Evolutionary conservation across 352 stramenopile genomes (phyloP), one percentile per base, ranked within the genome.

Genomic region (Pythium aphanidermatum): DNA sequence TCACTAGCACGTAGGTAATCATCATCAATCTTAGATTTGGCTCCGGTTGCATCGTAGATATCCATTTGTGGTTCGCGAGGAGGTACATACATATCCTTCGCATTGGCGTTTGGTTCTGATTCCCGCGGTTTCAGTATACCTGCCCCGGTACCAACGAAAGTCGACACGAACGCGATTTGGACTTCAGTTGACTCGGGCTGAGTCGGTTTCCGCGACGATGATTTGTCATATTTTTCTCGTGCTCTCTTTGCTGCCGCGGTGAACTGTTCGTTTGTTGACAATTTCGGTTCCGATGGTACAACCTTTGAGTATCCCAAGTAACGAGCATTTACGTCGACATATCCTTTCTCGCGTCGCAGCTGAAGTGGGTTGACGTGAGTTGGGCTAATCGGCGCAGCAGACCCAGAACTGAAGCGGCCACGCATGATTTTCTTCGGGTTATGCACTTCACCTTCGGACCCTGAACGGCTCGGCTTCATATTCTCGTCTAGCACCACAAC

Each of bases 401-500:
- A n/a, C n/a, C n/a, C n/a, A n/a, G n/a, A n/a, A n/a, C n/a, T n/a
- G n/a, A n/a, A n/a, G n/a, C n/a, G n/a, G n/a, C n/a, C n/a, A n/a
- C n/a, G n/a, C n/a, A n/a, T n/a, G n/a, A 37, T 12, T 40, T 44
- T 47, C 44, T 55, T 2, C 52, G 46, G 12, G 16, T 13, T 13
- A 45, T 25, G 2, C 49, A 23, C 16, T 29, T 46, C 4, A 31
- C 14, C 38, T 51, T 61, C 6, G 52, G 44, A 21, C 51, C 34
- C 21, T 52, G 42, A 1, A 17, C 17, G 1, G 14, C 16, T 20
- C 16, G 20, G 23, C 10, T 58, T 23, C 25, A 36, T 39, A 3
- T 49, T 33, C 3, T 48, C 28, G 27, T 62, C 53, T 2, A 62
- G n/a, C 13, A 62, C 13, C 4, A 19, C 32, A 24, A 63, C 53